Percentiles rank a stretch among this genome's conserved stretches.
Evolutionary conservation across 495 filamentous ascomycete species (phyloP).

Genomic region (Articulospora tetracladia): DNA sequence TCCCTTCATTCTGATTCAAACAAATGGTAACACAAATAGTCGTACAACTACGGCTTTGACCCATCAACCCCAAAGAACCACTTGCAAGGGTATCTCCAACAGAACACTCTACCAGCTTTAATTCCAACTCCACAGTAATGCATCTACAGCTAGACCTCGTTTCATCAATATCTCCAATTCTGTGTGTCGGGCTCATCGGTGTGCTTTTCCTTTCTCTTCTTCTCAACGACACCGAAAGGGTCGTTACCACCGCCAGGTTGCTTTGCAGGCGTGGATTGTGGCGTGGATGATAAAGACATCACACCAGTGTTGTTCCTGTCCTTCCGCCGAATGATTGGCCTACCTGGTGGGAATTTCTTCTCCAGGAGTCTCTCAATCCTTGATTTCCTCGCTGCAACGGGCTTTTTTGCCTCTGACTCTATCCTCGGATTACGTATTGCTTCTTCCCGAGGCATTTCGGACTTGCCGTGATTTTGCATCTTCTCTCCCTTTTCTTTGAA

Average conservation of each 20-base stretch:
- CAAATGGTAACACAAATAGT: too few species aligned
- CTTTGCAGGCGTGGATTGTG: slow-evolving; percentile 1
- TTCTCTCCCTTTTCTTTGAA: not conserved
- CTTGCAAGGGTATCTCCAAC: too few species aligned
- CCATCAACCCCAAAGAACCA: too few species aligned
- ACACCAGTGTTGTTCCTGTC: not conserved
- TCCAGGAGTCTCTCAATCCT: not conserved
- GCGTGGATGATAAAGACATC: not conserved
- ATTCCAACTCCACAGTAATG: too few species aligned
- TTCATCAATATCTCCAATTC: slow-evolving; percentile 3
- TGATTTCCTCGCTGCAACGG: not conserved
- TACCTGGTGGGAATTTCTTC: not conserved
- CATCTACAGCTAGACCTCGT: too few species aligned
- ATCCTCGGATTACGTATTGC: not conserved
- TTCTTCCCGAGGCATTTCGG: not conserved
- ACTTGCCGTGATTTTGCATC: not conserved
- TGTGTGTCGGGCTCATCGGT: slow-evolving; percentile 13
- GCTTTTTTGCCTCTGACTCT: not conserved
- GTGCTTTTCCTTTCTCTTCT: not conserved
- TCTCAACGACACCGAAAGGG: too few species aligned
- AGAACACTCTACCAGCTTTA: too few species aligned
- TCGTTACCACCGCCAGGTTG: not conserved
- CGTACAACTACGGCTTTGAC: too few species aligned
- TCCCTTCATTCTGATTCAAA: too few species aligned
- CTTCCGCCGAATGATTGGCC: not conserved